Percentiles rank a stretch among this genome's conserved stretches.
phyloP scores from a whole-genome alignment of 306 rosid genomes.

The Heteromeles arbutifolia region DNA sequence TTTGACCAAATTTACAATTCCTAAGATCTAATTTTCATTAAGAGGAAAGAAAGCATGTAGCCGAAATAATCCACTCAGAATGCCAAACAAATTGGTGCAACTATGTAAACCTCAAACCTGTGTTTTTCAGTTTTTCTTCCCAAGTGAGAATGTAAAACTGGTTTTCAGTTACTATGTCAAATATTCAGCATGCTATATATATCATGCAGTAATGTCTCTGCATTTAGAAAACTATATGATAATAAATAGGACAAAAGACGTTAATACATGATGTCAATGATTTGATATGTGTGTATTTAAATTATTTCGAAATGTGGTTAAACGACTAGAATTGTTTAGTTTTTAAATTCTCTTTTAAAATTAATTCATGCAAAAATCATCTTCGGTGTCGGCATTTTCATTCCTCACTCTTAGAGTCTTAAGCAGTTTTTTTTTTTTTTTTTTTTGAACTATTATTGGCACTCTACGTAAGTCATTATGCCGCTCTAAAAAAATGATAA shows the following conservation, averaged over 20 bases:
- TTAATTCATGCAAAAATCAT: no score
- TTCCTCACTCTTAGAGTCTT: not conserved
- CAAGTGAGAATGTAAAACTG: not conserved
- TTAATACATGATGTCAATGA: not conserved
- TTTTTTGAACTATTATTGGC: not conserved
- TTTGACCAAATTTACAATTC: not conserved
- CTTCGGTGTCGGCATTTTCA: not conserved
- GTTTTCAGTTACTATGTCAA: not conserved
- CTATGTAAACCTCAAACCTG: not conserved
- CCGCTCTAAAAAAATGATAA: not conserved
- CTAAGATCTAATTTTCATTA: no score
- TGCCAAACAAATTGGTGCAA: not conserved
- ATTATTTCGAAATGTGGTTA: not conserved
- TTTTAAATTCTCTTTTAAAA: no score
- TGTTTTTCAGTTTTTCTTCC: not conserved
- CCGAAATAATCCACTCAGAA: no score
- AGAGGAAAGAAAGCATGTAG: no score
- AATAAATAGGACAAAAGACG: no score
- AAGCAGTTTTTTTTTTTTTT: not conserved
- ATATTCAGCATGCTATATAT: not conserved
- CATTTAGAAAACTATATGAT: no score
- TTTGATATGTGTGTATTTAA: not conserved
- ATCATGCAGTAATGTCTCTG: not conserved
- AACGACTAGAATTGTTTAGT: no score
- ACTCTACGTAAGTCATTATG: no score